Base-by-base conservation (phyloP, 2,329 filamentous ascomycete species). In the Diaporthe humulicola region DNA sequence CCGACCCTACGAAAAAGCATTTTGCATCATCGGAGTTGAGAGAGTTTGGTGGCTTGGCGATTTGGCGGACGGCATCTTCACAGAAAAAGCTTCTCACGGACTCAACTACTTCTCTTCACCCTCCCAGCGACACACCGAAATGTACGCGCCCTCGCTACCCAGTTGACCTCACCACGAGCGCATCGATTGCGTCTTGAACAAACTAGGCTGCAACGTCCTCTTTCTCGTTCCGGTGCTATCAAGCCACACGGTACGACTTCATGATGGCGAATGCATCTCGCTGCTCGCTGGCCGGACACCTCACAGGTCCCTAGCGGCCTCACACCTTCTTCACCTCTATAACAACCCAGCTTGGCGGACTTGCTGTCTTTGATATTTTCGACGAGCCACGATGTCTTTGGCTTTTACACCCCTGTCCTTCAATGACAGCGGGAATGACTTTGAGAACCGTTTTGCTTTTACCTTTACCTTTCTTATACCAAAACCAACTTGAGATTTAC, bases 31-130 rank as follows among this genome's bases (percentile, higher is more conserved):
- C 33, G 70, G 75, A 76, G 75, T 75, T 67, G 64, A 50, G 56
- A 73, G 73, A 69, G 61, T 73, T 73, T 75, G 73, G 75, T 48
- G 73, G 73, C 56, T 73, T 76, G 64, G 64, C 64, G 64, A 54
- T 69, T 38, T 38, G 48, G 64, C 64, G 64, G 64, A n/a, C 40
- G 64, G 64, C 64, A 69, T 69, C 45, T 54, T 54, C 48, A 28
- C 48, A 54, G n/a, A n/a, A 69, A 40, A 69, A 69, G n/a, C 64
- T 69, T 40, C 48, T 69, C 48, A 54, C 48, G 9, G 9, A 40
- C 48, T 15, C 15, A 30, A 25, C 45, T 69, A 69, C 64, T 69
- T 54, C 33, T 38, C 64, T 69, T 69, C 64, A 25, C 6, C 64
- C 45, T 25, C 33, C 48, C 48, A 69, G 48, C 64, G 64, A 69